Conservation (phyloP, 2,329 filamentous ascomycete genomes). For the Colletotrichum tropicale region DNA sequence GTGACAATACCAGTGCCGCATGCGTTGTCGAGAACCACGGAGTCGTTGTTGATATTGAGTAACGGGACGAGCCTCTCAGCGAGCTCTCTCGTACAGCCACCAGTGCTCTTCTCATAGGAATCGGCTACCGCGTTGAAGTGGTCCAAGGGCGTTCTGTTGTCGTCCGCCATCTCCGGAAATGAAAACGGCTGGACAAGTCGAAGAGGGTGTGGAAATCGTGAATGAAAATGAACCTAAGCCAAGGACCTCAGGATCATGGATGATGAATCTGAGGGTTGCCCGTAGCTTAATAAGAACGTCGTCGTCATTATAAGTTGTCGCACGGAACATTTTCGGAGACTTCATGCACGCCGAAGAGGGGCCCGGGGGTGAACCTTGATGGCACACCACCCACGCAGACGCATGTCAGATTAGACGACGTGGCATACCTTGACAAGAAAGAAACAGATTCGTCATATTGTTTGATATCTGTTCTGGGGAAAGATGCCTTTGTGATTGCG, state of each 20-base stretch:
- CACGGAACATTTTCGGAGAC: conserved; percentile 1
- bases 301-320: background rate
- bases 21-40: conserved; percentile 33
- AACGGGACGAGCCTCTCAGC: conserved; percentile 15
- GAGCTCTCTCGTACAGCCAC: conserved; percentile 23
- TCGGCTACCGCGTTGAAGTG: conserved; percentile 16
- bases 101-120: conserved; percentile 21
- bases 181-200: background rate
- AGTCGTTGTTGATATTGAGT: conserved; percentile 38
- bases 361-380: background rate
- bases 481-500: background rate
- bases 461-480: background rate
- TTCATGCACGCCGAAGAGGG: background rate
- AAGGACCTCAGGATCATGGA: background rate
- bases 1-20: conserved; percentile 29
- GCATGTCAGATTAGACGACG: background rate
- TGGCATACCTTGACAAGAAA: background rate
- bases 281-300: background rate
- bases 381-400: background rate
- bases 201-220: background rate
- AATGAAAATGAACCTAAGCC: fast-evolving
- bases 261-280: background rate
- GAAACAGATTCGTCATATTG: background rate
- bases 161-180: background rate
- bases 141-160: background rate